Percentiles rank a stretch among this genome's conserved stretches.
Evolutionary conservation across 352 stramenopile species (phyloP).

Genomic region (Globisporangium okanoganense): DNA sequence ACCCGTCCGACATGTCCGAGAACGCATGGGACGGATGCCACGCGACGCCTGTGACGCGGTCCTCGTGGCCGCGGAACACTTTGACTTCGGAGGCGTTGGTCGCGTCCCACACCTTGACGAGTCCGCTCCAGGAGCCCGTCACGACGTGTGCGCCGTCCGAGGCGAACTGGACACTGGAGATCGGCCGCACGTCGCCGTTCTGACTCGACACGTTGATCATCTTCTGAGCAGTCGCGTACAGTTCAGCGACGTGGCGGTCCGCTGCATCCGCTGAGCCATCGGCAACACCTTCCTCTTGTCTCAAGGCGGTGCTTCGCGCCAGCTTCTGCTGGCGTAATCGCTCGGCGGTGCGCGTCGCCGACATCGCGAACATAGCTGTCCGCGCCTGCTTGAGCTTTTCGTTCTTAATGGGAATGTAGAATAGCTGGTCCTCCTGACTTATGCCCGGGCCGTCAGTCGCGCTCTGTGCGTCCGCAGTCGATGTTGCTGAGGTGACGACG

Average conservation of each 20-base stretch:
- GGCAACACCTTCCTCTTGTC: not conserved
- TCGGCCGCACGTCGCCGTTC: slow-evolving; percentile 90
- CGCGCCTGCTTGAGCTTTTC: slow-evolving; percentile 83
- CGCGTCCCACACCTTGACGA: slow-evolving; percentile 94
- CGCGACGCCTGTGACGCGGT: slow-evolving; percentile 84
- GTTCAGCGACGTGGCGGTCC: slow-evolving; percentile 62
- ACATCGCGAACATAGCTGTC: slow-evolving; percentile 77
- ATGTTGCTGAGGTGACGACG: not conserved
- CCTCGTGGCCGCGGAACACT: slow-evolving; percentile 83
- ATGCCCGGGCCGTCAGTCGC: slow-evolving; percentile 13
- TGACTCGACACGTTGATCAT: slow-evolving; percentile 92
- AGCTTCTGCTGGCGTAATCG: slow-evolving; percentile 53
- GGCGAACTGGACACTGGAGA: slow-evolving; percentile 76
- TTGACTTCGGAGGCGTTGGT: slow-evolving; percentile 56
- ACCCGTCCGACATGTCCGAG: slow-evolving; percentile 56
- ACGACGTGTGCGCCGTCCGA: slow-evolving; percentile 59
- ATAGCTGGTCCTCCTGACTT: slow-evolving; percentile 64
- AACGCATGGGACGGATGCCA: slow-evolving; percentile 66
- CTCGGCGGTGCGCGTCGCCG: slow-evolving; percentile 50
- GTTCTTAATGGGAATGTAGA: slow-evolving; percentile 80
- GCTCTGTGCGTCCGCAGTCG: slow-evolving; percentile 5
- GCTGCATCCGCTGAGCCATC: slow-evolving; percentile 39
- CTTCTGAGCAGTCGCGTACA: slow-evolving; percentile 74
- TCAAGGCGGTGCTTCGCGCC: slow-evolving; percentile 27
- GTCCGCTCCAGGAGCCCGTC: slow-evolving; percentile 92